Evolutionary conservation across 2,329 filamentous ascomycete genomes (phyloP).

Genomic region (Claviceps fusiformis): DNA sequence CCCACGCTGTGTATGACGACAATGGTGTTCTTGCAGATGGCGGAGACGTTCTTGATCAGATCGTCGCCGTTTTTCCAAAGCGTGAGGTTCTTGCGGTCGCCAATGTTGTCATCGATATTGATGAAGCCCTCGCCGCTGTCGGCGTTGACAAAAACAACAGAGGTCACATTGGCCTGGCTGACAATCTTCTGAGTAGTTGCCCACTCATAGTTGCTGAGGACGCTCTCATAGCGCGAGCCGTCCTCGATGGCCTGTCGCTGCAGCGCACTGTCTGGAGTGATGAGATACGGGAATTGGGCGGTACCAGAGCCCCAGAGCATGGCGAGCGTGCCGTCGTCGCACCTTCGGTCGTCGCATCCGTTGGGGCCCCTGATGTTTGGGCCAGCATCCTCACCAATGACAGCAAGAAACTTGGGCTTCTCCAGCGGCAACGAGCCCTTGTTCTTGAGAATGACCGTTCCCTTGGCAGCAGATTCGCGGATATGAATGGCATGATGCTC

Average conservation of each 20-base stretch:
- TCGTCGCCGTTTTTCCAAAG: slow-evolving; percentile 74
- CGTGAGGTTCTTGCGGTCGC: slow-evolving; percentile 86
- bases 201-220: slow-evolving; percentile 52
- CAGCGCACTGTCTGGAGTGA: slow-evolving; percentile 60
- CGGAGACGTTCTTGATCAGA: slow-evolving; percentile 68
- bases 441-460: slow-evolving; percentile 86
- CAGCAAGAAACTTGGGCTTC: slow-evolving; percentile 59
- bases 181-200: slow-evolving; percentile 47
- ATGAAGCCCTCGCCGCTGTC: slow-evolving; percentile 82
- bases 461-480: slow-evolving; percentile 63
- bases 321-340: slow-evolving; percentile 47
- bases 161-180: slow-evolving; percentile 47
- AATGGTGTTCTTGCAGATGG: slow-evolving; percentile 73
- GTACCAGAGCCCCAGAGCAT: slow-evolving; percentile 74
- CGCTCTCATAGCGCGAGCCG: slow-evolving; percentile 46
- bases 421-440: slow-evolving; percentile 61
- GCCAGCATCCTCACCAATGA: slow-evolving; percentile 75
- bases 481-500: slow-evolving; percentile 59
- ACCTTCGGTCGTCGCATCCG: slow-evolving; percentile 56
- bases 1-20: slow-evolving; percentile 82
- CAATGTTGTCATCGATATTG: slow-evolving; percentile 64
- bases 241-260: slow-evolving; percentile 48
- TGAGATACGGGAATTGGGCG: slow-evolving; percentile 60
- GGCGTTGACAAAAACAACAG: slow-evolving; percentile 84
- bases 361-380: slow-evolving; percentile 65